phyloP scores from a whole-genome alignment of 768 basidiomycete genomes.

The Dioszegia crocea region DNA sequence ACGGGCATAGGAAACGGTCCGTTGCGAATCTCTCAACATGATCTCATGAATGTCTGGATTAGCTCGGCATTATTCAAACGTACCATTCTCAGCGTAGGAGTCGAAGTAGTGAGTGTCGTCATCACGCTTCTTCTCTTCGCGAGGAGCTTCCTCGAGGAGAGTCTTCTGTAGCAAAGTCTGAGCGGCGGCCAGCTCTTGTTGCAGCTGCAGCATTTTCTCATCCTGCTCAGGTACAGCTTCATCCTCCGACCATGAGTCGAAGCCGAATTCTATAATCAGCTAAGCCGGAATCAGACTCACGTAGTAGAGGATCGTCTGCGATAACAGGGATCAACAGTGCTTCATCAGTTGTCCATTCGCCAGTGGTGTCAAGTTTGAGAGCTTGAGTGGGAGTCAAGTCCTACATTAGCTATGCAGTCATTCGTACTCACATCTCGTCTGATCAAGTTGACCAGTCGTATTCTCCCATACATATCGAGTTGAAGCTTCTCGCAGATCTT shows the following conservation, averaged over 20 bases:
- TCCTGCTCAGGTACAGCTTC: conserved; percentile 51
- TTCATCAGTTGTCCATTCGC: conserved; percentile 55
- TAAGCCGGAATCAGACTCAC: conserved; percentile 55
- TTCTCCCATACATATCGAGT: conserved; percentile 72
- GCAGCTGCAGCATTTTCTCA: conserved; percentile 10
- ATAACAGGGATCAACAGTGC: conserved; percentile 75
- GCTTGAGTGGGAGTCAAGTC: background rate
- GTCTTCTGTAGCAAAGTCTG: conserved; percentile 11
- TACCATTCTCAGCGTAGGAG: conserved; percentile 83
- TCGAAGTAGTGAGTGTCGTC: conserved; percentile 93
- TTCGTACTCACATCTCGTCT: conserved; percentile 53
- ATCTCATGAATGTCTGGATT: conserved; percentile 81
- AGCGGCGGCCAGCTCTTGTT: conserved; percentile 4
- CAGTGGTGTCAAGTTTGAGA: background rate
- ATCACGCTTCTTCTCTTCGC: conserved; percentile 55
- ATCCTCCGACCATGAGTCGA: conserved; percentile 61
- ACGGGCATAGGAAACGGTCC: conserved; percentile 86
- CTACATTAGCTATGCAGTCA: conserved; percentile 9
- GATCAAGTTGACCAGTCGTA: conserved; percentile 82
- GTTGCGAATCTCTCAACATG: conserved; percentile 93
- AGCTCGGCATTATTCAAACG: conserved; percentile 10
- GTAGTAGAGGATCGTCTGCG: conserved; percentile 82
- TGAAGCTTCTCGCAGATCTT: conserved; percentile 15
- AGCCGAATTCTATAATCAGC: conserved; percentile 57
- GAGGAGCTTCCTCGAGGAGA: conserved; percentile 11